Base-by-base conservation (phyloP, 2,329 filamentous ascomycete species). In the Teratosphaeria pseudoeucalypti region DNA sequence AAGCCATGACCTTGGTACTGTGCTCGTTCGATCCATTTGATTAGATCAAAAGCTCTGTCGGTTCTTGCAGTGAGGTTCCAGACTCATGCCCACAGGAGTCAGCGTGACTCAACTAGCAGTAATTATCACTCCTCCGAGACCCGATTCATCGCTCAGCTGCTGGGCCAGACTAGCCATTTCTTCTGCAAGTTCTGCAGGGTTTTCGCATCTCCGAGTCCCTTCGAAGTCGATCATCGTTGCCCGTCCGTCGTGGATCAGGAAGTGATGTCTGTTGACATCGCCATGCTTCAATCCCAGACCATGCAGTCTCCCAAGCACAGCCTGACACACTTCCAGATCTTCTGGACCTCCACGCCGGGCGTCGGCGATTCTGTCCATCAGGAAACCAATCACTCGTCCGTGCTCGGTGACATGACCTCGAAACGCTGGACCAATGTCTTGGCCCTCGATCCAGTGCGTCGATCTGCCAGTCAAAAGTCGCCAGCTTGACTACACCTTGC, bases 361-460 rank as follows among this genome's bases (percentile, higher is more conserved):
- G 37, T 66, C 65, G 12, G 60, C 60, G 16, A 75, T 60, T 14
- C 68, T 57, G 59, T 73, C 70, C 10, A 74, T 60, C 10, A 77
- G 52, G 59, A 78, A 75, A 6, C 75, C 74, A 55, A 77, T 76
- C 14, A 75, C 70, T 39, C 75, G 65, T 1, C 69, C 72, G 2
- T 69, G 62, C 63, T 78, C 75, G 2, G 63, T 71, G 37, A 78
- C 60, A 54, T 77, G 73, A 2, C 70, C 76, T 4, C 77, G 66
- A 57, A 78, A 76, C 37, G 60, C 58, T 2, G 75, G 76, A 10
- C 69, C 73, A 27, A 77, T 74, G 16, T 61, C 59, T 34, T 67
- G 62, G 52, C 67, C 70, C 3, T 70, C 58, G 23, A 77, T 73
- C 69, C 71, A 75, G 56, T 43, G 69, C 69, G 29, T 66, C 61